Conservation (phyloP, 73 alveolate genomes). For the Halteria grandinella region DNA sequence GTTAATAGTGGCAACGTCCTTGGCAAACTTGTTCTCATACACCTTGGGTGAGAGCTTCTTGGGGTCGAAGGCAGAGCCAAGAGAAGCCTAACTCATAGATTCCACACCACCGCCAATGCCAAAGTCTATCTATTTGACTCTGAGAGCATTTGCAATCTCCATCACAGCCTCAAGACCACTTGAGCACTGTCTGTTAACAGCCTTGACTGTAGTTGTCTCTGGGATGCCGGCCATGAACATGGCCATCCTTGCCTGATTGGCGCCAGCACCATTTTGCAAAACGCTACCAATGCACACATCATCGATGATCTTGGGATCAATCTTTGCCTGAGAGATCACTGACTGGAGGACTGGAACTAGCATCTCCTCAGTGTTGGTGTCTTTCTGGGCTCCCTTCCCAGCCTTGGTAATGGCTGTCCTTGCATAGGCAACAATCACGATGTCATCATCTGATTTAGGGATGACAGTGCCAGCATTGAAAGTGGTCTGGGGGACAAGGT, state of each 20-base stretch:
- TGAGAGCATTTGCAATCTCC: conserved; percentile 90
- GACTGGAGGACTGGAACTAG: conserved; percentile 90
- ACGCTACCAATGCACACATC: conserved; percentile 99
- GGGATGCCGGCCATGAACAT: conserved; percentile 97
- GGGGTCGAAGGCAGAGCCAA: conserved; percentile 95
- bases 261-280: conserved; percentile 96
- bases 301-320: conserved; percentile 88
- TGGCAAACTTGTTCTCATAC: conserved; percentile 93
- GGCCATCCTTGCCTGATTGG: conserved; percentile 93
- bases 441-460: conserved; percentile 87
- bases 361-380: conserved; percentile 95
- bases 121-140: conserved; percentile 91
- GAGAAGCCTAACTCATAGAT: conserved; percentile 94
- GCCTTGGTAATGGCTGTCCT: conserved; percentile 98
- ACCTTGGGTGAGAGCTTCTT: conserved; percentile 87
- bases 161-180: conserved; percentile 98
- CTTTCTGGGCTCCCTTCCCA: conserved; percentile 95
- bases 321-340: conserved; percentile 80
- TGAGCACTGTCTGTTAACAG: conserved; percentile 98
- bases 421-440: conserved; percentile 96
- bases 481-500: conserved; percentile 7
- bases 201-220: conserved; percentile 84
- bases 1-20: conserved; percentile 96
- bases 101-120: conserved; percentile 99
- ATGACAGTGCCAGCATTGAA: conserved; percentile 25